phyloP scores from a whole-genome alignment of 1,139 yeast species.

The Lodderomyces beijingensis region DNA sequence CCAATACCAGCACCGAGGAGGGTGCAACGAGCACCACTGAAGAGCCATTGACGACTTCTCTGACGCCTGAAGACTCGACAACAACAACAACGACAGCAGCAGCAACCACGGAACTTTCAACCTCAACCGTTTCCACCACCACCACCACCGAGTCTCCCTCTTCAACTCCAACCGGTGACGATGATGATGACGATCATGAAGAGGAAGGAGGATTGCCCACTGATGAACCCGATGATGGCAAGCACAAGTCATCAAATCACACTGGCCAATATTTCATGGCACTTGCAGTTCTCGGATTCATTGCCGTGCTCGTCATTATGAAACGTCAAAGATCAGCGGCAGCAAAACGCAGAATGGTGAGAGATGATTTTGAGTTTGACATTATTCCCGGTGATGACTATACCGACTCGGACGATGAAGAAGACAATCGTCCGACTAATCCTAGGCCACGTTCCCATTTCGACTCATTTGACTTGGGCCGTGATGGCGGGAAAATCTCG shows the following conservation, averaged over 20 bases:
- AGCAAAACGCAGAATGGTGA: conserved; percentile 46
- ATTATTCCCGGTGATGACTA: conserved; percentile 68
- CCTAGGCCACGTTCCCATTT: neutral
- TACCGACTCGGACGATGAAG: conserved; percentile 29
- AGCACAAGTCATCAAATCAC: conserved; percentile 33
- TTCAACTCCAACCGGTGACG: conserved; percentile 7
- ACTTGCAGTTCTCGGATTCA: conserved; percentile 56
- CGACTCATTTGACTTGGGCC: conserved; percentile 28
- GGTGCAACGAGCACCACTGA: conserved; percentile 3
- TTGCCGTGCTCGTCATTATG: conserved; percentile 50
- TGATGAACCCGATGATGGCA: conserved; percentile 22
- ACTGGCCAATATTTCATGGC: conserved; percentile 58
- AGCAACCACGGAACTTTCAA: conserved; percentile 3
- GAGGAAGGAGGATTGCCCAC: conserved; percentile 20
- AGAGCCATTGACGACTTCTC: conserved; percentile 1
- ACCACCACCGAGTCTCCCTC: neutral
- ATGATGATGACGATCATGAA: conserved; percentile 13
- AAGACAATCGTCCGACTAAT: conserved; percentile 11
- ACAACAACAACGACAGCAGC: conserved; percentile 2
- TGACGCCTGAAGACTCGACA: conserved; percentile 3
- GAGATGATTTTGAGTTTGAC: conserved; percentile 77
- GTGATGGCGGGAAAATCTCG: conserved; percentile 16
- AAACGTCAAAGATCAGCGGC: conserved; percentile 49
- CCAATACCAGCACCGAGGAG: conserved; percentile 3
- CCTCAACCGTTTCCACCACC: neutral